Evolutionary conservation across 1,139 yeast species (phyloP), one percentile per base, ranked within the genome.

Genomic region (Sugiyamaella neomexicana): DNA sequence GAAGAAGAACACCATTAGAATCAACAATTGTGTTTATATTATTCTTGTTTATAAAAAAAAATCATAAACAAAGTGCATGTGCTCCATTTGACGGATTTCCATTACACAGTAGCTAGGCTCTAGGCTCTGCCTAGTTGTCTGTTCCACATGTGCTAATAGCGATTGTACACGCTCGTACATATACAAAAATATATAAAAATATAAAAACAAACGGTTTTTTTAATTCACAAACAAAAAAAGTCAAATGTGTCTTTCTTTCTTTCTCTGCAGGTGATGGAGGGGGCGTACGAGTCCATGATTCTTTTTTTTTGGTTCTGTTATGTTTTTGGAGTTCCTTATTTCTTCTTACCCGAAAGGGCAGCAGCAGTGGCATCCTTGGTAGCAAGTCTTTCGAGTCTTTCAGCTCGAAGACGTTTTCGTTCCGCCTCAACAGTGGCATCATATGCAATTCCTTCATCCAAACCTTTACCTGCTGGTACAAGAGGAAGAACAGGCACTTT

Each of bases 401-500:
- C 76, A 39, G 67, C 71, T 75, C 89, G 79, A 67, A 84, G 77
- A 68, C 79, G 83, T 52, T 78, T 80, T 70, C 90, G 89, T 73
- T 85, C 81, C 66, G 76, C 77, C 75, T 89, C 96, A 56, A 83
- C 85, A 64, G 82, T 86, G 53, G 89, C 83, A 70, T 90, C 96
- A 73, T 85, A 91, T 50, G 81, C 80, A 64, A 93, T 86, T 70
- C 93, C 90, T 72, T 93, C 98, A 69, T 93, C 95, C 67, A 93
- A 80, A 60, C 88, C 97, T 73, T 87, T 89, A 65, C 99, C 99
- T 57, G 85, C 96, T 54, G 99, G 97, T 53, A 93, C 99, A 96
- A 93, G 91, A 56, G 99, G 99, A 71, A 93, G 80, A 59, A 95
- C 98, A 47, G 98, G 98, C 50, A 93, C 97, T 79, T 93, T 93